Percentiles rank a stretch among this genome's conserved stretches.
Evolutionary conservation across 441 rosid species (phyloP).

Genomic region (Metrosideros polymorpha): DNA sequence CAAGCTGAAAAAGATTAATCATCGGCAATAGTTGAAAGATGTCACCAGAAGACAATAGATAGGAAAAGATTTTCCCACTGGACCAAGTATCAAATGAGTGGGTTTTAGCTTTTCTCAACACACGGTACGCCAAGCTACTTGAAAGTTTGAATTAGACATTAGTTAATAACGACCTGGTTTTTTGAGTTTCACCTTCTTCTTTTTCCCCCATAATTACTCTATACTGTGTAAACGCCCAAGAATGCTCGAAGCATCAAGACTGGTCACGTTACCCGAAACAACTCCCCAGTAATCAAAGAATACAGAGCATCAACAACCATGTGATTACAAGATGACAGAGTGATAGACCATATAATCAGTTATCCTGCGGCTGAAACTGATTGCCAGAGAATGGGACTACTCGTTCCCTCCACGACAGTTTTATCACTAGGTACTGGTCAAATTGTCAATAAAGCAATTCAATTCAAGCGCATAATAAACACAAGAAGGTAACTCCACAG

Average conservation of each 20-base stretch:
- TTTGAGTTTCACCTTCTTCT: background rate
- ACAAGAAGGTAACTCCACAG: background rate
- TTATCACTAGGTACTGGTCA: background rate
- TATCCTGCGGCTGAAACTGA: background rate
- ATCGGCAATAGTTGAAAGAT: background rate
- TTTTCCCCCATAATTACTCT: background rate
- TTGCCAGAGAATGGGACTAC: background rate
- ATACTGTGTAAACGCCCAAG: background rate
- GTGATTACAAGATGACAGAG: background rate
- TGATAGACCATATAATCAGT: background rate
- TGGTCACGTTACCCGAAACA: background rate
- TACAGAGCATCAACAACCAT: background rate
- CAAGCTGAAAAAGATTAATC: constrained; percentile 24
- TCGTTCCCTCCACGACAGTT: background rate
- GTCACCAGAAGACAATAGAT: background rate
- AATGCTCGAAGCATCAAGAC: background rate
- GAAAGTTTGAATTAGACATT: background rate
- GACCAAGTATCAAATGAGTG: background rate
- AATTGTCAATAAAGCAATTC: background rate
- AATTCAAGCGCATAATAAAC: background rate
- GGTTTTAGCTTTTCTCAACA: background rate
- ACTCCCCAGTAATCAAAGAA: background rate
- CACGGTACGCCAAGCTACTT: background rate
- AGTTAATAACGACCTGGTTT: background rate
- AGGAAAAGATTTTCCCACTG: background rate